Evolutionary conservation across 176 grass and related monocot species (phyloP), one percentile per base, ranked within the genome.

Genomic region (Eremochloa ophiuroides): DNA sequence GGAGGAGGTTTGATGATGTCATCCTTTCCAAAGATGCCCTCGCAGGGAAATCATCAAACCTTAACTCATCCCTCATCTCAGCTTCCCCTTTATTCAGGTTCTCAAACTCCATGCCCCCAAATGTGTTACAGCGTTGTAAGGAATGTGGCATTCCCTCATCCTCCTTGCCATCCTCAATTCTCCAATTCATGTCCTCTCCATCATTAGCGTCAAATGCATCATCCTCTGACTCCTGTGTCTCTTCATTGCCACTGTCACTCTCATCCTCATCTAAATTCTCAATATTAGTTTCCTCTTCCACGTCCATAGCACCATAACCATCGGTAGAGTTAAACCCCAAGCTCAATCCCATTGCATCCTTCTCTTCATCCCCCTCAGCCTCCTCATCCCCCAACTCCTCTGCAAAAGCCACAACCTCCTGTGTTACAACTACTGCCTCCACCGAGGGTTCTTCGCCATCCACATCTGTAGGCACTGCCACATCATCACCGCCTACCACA

Each of bases 1-100:
- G 93, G 50, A 95, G 84, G 34, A 99, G 93, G 78, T 95, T 94
- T 27, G 92, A 82, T 38, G 96, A 93, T 17, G 87, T 76, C 88
- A 97, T 84, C 65, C 95, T 92, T 71, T 93, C 87, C 79, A 93
- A 87, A n/a, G 90, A 91, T 50, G 23, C 62, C 59, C 87, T 94
- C 38, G 11, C 86, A 46, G 92, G 70, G 50, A 91, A 85, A 85
- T 91, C 88, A 47, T 76, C 75, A 63, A 85, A 87, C 53, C 69
- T 81, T 18, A 76, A 60, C 20, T 82, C 93, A 82, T 79, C 86
- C 35, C 87, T 92, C 77, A 78, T 94, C 28, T 84, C 91, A 43
- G n/a, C 81, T 63, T 90, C 73, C 39, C 56, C 83, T 85, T 88
- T 90, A 84, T 83, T 91, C 89, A 99, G 88, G 80, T 93, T 93